Conservation (phyloP, 768 basidiomycete genomes). For the Punctularia strigosozonata region DNA sequence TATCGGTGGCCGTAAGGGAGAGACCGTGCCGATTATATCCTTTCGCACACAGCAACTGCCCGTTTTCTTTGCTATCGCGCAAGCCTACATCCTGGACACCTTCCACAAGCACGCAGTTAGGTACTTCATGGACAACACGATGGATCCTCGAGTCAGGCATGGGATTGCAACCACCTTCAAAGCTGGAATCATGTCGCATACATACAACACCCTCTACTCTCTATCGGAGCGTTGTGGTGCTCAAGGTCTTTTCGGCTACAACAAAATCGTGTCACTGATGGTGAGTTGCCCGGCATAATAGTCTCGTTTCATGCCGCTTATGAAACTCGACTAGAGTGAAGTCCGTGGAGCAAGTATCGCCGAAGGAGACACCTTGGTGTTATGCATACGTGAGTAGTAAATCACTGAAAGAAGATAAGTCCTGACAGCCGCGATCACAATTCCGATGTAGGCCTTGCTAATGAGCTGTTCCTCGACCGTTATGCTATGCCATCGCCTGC, state of each 20-base stretch:
- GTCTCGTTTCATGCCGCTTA: too few relatives aligned
- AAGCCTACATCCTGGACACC: constrained; percentile 35
- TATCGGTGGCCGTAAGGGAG: constrained; percentile 29
- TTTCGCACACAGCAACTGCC: constrained; percentile 61
- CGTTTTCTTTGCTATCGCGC: constrained; percentile 38
- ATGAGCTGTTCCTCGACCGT: too few relatives aligned
- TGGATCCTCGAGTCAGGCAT: constrained; percentile 38
- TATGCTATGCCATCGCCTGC: too few relatives aligned
- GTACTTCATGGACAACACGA: constrained; percentile 23
- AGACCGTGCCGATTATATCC: constrained; percentile 39
- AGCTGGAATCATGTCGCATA: constrained; percentile 40
- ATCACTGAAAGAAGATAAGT: too few relatives aligned
- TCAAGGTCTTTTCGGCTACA: constrained; percentile 54
- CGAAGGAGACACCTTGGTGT: too few relatives aligned
- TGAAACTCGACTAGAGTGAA: too few relatives aligned
- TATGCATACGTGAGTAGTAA: too few relatives aligned
- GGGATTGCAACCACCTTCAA: constrained; percentile 46
- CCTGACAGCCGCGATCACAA: too few relatives aligned
- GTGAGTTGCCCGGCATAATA: constrained; percentile 27
- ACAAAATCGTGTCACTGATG: constrained; percentile 45
- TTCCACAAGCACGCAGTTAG: constrained; percentile 30
- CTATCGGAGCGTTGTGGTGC: constrained; percentile 58
- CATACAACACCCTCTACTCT: constrained; percentile 36
- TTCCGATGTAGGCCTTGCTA: too few relatives aligned
- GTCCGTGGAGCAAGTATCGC: too few relatives aligned